Evolutionary conservation across 768 basidiomycete genomes (phyloP).

Genomic region (Macrolepiota fuliginosa): DNA sequence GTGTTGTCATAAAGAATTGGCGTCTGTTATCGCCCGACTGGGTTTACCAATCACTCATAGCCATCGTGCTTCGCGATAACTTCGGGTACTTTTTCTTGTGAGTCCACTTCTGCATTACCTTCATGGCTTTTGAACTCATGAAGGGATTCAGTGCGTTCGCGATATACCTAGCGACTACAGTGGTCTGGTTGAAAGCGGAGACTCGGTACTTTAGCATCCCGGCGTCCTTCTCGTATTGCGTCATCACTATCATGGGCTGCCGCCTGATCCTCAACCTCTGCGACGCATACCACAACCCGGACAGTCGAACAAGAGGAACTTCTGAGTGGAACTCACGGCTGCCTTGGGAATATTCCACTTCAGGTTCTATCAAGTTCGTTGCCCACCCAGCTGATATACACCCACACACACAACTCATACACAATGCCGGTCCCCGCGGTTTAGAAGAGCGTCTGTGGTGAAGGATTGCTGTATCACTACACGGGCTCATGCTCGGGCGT

Average conservation of each 20-base stretch:
- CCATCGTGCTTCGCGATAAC: constrained; percentile 25
- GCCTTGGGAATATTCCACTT: too few relatives aligned
- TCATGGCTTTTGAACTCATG: not conserved
- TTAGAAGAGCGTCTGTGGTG: too few relatives aligned
- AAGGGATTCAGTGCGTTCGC: constrained; percentile 19
- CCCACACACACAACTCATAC: too few relatives aligned
- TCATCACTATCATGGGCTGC: constrained; percentile 25
- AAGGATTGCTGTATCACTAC: too few relatives aligned
- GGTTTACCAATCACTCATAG: constrained; percentile 18
- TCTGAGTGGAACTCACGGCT: not conserved
- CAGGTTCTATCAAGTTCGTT: too few relatives aligned
- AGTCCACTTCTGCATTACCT: constrained; percentile 1
- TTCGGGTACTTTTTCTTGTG: constrained; percentile 25
- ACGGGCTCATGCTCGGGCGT: too few relatives aligned
- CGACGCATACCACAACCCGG: constrained; percentile 22
- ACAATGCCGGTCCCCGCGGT: too few relatives aligned
- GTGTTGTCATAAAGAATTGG: constrained; percentile 14
- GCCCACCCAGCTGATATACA: too few relatives aligned
- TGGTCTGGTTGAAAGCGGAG: constrained; percentile 23
- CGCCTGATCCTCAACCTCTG: constrained; percentile 29
- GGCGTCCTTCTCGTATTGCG: constrained; percentile 20
- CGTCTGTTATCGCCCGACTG: not conserved
- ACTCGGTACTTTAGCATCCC: constrained; percentile 25
- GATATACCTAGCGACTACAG: constrained; percentile 21
- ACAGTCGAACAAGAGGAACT: not conserved